Conservation (phyloP, 2,329 filamentous ascomycete species). For the Aspergillus alliaceus region DNA sequence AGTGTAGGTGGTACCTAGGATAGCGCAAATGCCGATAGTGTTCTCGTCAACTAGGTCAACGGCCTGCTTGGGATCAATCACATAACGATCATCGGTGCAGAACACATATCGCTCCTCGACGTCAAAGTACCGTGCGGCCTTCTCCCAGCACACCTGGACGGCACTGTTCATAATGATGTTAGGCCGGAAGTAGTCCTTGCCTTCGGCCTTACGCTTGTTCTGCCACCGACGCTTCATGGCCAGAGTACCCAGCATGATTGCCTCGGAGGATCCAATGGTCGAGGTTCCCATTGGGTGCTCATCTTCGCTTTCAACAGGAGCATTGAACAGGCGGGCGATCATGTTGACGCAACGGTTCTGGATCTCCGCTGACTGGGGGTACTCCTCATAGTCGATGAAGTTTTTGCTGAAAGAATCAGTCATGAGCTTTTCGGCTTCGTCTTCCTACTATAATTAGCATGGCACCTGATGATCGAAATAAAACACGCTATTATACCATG, state of each 20-base stretch:
- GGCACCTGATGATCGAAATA: background rate
- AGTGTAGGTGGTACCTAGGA: slow-evolving; percentile 91
- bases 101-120: slow-evolving; percentile 81
- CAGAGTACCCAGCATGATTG: slow-evolving; percentile 55
- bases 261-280: slow-evolving; percentile 83
- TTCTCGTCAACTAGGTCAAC: slow-evolving; percentile 66
- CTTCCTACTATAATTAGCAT: slow-evolving; percentile 59
- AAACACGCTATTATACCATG: slow-evolving; percentile 77
- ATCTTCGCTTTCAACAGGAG: slow-evolving; percentile 58
- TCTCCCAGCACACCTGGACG: slow-evolving; percentile 97
- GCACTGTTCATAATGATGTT: slow-evolving; percentile 96
- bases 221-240: slow-evolving; percentile 97
- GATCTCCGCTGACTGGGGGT: slow-evolving; percentile 77
- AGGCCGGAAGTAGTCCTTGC: slow-evolving; percentile 75
- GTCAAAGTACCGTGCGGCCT: slow-evolving; percentile 85
- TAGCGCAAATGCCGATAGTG: slow-evolving; percentile 87
- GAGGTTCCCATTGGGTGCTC: slow-evolving; percentile 78
- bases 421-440: slow-evolving; percentile 96
- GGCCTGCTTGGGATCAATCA: slow-evolving; percentile 63
- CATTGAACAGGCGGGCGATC: slow-evolving; percentile 88
- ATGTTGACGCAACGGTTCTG: slow-evolving; percentile 91
- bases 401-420: slow-evolving; percentile 88
- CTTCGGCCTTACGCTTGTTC: slow-evolving; percentile 78
- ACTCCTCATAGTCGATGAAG: slow-evolving; percentile 89
- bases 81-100: slow-evolving; percentile 61